These are phyloP conservation scores for Pleurotus tuoliensis DNA, from an alignment of 768 basidiomycete genomes.

Conservation along the genomic window DNA sequence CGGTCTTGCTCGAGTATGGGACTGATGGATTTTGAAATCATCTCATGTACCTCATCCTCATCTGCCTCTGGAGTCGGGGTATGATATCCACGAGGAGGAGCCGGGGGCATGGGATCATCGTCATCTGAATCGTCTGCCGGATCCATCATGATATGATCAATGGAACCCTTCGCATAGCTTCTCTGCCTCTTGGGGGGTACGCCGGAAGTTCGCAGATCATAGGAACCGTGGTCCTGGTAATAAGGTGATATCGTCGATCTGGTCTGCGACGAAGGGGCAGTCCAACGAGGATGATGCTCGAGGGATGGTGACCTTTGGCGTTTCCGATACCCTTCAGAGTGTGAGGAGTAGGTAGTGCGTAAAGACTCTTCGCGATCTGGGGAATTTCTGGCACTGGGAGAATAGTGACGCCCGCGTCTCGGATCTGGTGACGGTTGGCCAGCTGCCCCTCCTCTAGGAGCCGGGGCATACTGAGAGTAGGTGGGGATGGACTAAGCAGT, in stretches of 20 bases:
- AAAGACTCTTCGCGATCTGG: neutral
- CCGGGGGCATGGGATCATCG: neutral
- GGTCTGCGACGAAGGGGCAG: neutral
- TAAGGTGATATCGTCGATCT: neutral
- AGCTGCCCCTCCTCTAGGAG: neutral
- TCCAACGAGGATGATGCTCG: constrained; percentile 2
- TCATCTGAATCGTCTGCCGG: neutral
- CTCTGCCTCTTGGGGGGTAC: constrained; percentile 6
- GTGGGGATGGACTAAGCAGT: constrained; percentile 3
- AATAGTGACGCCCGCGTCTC: too few species aligned
- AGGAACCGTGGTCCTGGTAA: neutral
- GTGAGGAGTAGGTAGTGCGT: neutral
- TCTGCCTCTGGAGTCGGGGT: constrained; percentile 30
- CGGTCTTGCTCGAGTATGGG: constrained; percentile 38
- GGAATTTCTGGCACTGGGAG: neutral
- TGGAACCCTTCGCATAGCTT: constrained; percentile 2
- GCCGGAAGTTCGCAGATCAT: neutral
- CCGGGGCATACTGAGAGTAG: neutral
- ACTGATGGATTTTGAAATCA: constrained; percentile 41
- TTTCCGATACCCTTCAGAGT: neutral
- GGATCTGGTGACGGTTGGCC: neutral
- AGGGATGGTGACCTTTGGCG: neutral
- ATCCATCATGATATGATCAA: neutral
- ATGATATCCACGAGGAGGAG: constrained; percentile 19
- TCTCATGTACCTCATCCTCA: constrained; percentile 35